phyloP scores from a whole-genome alignment of 805 yeast species.

The Pichia eremophila region DNA sequence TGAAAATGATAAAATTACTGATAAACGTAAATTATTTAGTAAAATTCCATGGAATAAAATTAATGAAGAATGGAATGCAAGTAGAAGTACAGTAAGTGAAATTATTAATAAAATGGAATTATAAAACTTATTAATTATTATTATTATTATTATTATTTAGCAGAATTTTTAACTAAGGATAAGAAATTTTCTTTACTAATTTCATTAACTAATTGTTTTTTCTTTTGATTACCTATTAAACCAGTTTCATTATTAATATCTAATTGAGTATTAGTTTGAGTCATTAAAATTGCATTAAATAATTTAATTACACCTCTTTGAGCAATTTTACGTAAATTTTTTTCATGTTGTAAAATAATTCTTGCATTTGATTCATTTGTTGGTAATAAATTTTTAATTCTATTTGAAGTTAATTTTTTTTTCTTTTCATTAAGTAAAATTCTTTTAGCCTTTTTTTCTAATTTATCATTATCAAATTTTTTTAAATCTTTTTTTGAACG shows the following conservation, averaged over 20 bases:
- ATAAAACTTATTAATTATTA: too few species aligned
- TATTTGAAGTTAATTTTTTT: constrained; percentile 51
- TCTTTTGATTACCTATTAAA: constrained; percentile 34
- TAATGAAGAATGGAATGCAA: constrained; percentile 29
- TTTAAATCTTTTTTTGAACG: constrained; percentile 63
- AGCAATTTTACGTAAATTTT: constrained; percentile 59
- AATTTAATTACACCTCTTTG: constrained; percentile 26
- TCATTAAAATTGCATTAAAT: constrained; percentile 29
- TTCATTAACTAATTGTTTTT: constrained; percentile 58
- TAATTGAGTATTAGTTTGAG: constrained; percentile 69
- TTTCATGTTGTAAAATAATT: constrained; percentile 40
- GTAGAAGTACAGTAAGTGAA: constrained; percentile 23
- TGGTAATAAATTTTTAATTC: constrained; percentile 64
- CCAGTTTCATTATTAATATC: constrained; percentile 36
- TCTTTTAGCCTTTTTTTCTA: constrained; percentile 76
- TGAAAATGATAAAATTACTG: constrained; percentile 16
- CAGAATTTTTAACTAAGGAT: constrained; percentile 79
- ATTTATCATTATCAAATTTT: constrained; percentile 68
- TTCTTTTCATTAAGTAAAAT: constrained; percentile 64
- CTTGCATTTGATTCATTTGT: constrained; percentile 47
- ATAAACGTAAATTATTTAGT: constrained; percentile 20
- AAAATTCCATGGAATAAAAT: constrained; percentile 28
- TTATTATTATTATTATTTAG: too few species aligned
- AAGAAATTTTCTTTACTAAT: constrained; percentile 83
- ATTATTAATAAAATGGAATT: constrained; percentile 17